Percentiles rank a stretch among this genome's conserved stretches.
Conservation (phyloP, 2,329 filamentous ascomycete genomes). For the Apiospora koreana region DNA sequence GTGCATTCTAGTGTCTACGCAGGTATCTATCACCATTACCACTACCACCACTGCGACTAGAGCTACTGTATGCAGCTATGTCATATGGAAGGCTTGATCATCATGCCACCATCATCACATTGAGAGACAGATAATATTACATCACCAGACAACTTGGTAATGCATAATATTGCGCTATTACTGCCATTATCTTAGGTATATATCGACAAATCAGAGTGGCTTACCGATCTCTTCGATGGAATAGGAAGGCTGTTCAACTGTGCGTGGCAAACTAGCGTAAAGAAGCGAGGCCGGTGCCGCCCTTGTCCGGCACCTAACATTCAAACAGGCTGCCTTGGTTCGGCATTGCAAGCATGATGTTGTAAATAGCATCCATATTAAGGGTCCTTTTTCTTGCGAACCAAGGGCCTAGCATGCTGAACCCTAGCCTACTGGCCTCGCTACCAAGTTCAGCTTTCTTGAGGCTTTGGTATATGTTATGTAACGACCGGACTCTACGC, state of each 20-base stretch:
- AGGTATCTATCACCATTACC: neutral
- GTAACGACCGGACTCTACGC: neutral
- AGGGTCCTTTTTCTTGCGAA: neutral
- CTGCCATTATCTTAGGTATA: neutral
- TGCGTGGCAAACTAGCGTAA: neutral
- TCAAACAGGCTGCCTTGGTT: neutral
- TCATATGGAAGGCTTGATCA: neutral
- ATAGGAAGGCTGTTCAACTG: neutral
- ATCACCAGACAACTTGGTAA: neutral
- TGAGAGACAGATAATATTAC: neutral
- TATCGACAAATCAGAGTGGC: neutral
- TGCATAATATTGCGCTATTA: neutral
- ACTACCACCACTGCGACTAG: no score
- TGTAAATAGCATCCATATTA: neutral
- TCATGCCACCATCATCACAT: neutral
- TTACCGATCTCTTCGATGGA: neutral
- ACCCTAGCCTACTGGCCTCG: neutral
- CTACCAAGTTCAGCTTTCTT: neutral
- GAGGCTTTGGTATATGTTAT: neutral
- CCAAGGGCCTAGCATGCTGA: neutral
- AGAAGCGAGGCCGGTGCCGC: neutral
- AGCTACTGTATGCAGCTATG: neutral
- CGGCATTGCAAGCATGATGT: neutral
- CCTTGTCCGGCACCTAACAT: neutral
- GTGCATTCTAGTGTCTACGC: neutral